Evolutionary conservation across 768 basidiomycete species (phyloP), one percentile per base, ranked within the genome.

Genomic region (Suillus ampliporus): DNA sequence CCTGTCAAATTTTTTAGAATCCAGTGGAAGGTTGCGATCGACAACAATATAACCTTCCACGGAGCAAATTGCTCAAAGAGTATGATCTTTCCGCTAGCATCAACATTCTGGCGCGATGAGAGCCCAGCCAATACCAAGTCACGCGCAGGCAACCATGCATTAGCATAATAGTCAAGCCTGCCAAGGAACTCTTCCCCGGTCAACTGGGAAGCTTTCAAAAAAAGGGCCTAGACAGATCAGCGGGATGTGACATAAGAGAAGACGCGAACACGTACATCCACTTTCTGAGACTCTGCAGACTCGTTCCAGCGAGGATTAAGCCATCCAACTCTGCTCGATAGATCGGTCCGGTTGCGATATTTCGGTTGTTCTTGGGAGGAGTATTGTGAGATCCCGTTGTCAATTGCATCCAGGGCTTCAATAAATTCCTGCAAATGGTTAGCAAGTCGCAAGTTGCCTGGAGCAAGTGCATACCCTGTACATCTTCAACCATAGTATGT

Each of bases 291-390:
- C 68, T 86, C 87, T n/a, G 79, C 73, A 4, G 86, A 73, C 73
- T 97, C 87, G 73, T 98, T 98, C 97, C 97, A 99, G 9, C 87
- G 80, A 4, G 97, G 94, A 75, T 99, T 99, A 54, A 99, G 83
- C 68, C 82, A 79, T 7, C 85, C 87, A 28, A 99, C 91, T 62
- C 97, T 88, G 67, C 87, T 87, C 15, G 92, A 91, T 7, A 99
- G 78, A 76, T 97, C 93, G 14, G 96, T 97, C 51, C 87, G 80
- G 65, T 79, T 88, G 66, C 84, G 83, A 78, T 99, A 99, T 61
- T 79, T 83, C 10, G 91, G 85, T 64, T 84, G 79, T 60, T 90
- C 73, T 57, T 89, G 87, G 3, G 80, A 76, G 3, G 88, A 81
- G 75, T 92, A 95, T 71, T 94, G 92, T 3, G 88, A 84, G 66